Percentiles rank a stretch among this genome's conserved stretches.
phyloP scores from a whole-genome alignment of 768 basidiomycete genomes.

The Thelephora aurantiotincta region DNA sequence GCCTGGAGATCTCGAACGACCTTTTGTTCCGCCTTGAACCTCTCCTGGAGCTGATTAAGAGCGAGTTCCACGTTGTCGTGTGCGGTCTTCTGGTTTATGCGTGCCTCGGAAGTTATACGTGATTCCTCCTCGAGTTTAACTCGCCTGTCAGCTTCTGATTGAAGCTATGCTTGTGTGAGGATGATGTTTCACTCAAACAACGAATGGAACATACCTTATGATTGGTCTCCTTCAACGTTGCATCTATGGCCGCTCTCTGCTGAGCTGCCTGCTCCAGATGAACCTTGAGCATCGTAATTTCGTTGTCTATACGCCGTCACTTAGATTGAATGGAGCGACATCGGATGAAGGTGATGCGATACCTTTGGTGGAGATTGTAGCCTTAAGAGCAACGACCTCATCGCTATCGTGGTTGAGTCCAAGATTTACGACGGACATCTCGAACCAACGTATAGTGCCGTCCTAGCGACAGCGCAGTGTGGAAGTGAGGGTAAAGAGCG shows the following conservation, averaged over 20 bases:
- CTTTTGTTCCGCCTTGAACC: slow-evolving; percentile 34
- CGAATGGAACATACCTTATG: slow-evolving; percentile 18
- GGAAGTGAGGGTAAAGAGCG: neutral
- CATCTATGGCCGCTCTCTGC: slow-evolving; percentile 21
- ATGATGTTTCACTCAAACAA: slow-evolving; percentile 1
- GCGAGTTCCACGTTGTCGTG: slow-evolving; percentile 38
- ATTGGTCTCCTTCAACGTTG: slow-evolving; percentile 20
- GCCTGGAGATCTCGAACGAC: slow-evolving; percentile 40
- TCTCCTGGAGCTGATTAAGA: slow-evolving; percentile 32
- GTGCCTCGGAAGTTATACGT: slow-evolving; percentile 34
- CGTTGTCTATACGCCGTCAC: slow-evolving; percentile 17
- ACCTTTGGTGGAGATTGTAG: slow-evolving; percentile 24
- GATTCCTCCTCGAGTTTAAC: slow-evolving; percentile 40
- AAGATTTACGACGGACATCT: slow-evolving; percentile 25
- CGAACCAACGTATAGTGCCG: neutral
- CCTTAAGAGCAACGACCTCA: slow-evolving; percentile 22
- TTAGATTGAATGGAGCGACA: neutral
- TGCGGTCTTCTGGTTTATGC: slow-evolving; percentile 38
- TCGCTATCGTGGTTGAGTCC: slow-evolving; percentile 26
- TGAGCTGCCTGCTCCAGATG: slow-evolving; percentile 22
- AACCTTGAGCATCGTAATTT: slow-evolving; percentile 19
- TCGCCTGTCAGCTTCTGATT: slow-evolving; percentile 39
- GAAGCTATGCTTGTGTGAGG: slow-evolving; percentile 26
- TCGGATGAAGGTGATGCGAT: slow-evolving; percentile 2
- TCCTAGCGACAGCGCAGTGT: neutral